Evolutionary conservation across 768 basidiomycete genomes (phyloP), one percentile per base, ranked within the genome.

Genomic region (Lyophyllum semitale): DNA sequence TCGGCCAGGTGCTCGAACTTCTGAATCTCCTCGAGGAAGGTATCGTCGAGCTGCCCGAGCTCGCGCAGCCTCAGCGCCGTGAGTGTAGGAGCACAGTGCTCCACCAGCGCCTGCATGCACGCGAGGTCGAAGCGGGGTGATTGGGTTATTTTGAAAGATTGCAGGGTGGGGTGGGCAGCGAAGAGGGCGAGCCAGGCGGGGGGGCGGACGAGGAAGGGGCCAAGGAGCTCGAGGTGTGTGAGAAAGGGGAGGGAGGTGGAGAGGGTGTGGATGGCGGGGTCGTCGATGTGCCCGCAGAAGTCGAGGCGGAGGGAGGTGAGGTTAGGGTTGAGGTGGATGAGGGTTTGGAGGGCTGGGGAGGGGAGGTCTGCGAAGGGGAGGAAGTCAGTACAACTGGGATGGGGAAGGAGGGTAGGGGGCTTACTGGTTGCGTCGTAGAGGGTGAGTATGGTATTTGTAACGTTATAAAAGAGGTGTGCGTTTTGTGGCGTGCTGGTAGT

Each of bases 361-460:
- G 79, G 68, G 26, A 99, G 79, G 35, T 86, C 93, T 96, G 45
- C 26, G 3, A 23, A 45, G 17, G 1, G 20, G 35, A 18, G 22
- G 9, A 37, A 32, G 47, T 25, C 35, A 35, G 25, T n/a, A 72
- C 89, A 60, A 40, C n/a, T 18, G 26, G 4, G 37, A n/a, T n/a
- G 37, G 37, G 17, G 17, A 15, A 18, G 9, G 6, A 15, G 33
- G 33, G 7, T 11, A 27, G n/a, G 17, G 18, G 6, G n/a, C 44
- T n/a, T 68, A 96, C 94, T 88, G 0, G 96, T 97, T 38, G 87
- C 89, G 71, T 99, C 97, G 63, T 92, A 95, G 35, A 99, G 71
- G 0, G 79, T 83, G 30, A 99, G 74, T 8, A 73, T 78, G 3
- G 78, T 77, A 59, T 94, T 89, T 22, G 81, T 71, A 1, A 83